Percentiles rank a stretch among this genome's conserved stretches.
Evolutionary conservation across 2,329 filamentous ascomycete species (phyloP).

Genomic region (Aspergillus neotritici): DNA sequence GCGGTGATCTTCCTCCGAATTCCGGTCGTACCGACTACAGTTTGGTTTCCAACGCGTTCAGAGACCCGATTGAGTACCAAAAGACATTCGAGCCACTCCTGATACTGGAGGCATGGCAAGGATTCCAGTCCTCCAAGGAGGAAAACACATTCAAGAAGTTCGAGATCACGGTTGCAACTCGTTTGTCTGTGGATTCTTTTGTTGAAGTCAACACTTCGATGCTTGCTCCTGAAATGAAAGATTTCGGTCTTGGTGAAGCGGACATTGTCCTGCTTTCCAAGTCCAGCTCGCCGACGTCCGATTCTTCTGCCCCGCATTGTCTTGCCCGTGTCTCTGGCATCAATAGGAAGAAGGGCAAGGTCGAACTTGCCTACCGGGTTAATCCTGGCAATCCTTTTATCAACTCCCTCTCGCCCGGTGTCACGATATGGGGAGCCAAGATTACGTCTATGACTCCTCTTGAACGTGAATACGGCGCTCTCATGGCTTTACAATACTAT

Average conservation of each 20-base stretch:
- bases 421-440: slow-evolving; percentile 68
- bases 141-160: slow-evolving; percentile 76
- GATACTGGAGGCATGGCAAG: slow-evolving; percentile 91
- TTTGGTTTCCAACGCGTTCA: slow-evolving; percentile 71
- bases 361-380: slow-evolving; percentile 83
- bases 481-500: slow-evolving; percentile 89
- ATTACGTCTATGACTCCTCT: slow-evolving; percentile 91
- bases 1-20: slow-evolving; percentile 75
- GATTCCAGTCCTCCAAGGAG: slow-evolving; percentile 82
- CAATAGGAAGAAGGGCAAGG: slow-evolving; percentile 69
- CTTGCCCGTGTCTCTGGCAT: slow-evolving; percentile 77
- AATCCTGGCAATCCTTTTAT: slow-evolving; percentile 62
- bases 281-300: slow-evolving; percentile 62
- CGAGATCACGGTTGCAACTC: slow-evolving; percentile 79
- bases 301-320: slow-evolving; percentile 66
- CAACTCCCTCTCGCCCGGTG: slow-evolving; percentile 61
- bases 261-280: slow-evolving; percentile 85
- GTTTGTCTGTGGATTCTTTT: slow-evolving; percentile 86
- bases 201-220: slow-evolving; percentile 85
- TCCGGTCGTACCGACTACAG: slow-evolving; percentile 64
- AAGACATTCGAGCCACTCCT: slow-evolving; percentile 85
- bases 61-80: slow-evolving; percentile 72
- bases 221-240: slow-evolving; percentile 62
- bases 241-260: slow-evolving; percentile 70
- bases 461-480: slow-evolving; percentile 87